These are phyloP conservation scores for Lactarius sanguifluus DNA, from an alignment of 768 basidiomycete genomes.

Conservation along the genomic window DNA sequence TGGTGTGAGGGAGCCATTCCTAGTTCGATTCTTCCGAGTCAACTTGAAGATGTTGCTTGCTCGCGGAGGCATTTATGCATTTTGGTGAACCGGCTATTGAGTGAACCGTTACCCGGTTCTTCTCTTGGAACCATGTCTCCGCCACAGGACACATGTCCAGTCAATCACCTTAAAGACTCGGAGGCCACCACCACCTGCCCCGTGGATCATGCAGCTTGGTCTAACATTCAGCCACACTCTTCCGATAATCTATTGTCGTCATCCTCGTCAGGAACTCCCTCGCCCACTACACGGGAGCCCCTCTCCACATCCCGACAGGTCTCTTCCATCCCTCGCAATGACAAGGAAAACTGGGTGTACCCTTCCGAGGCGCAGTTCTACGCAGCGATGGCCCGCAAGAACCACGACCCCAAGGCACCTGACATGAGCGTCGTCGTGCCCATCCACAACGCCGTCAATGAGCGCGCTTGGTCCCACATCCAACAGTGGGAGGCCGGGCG, in stretches of 20 bases:
- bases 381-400: slow-evolving; percentile 93
- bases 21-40: neutral
- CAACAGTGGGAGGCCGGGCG: slow-evolving; percentile 60
- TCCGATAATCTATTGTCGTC: slow-evolving; percentile 22
- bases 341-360: slow-evolving; percentile 88
- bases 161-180: slow-evolving; percentile 11
- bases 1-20: slow-evolving; percentile 56
- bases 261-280: neutral
- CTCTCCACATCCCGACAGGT: slow-evolving; percentile 75
- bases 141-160: slow-evolving; percentile 21
- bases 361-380: slow-evolving; percentile 99
- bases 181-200: slow-evolving; percentile 33
- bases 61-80: neutral
- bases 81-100: neutral
- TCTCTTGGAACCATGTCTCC: slow-evolving; percentile 8
- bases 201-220: slow-evolving; percentile 36
- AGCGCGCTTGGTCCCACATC: slow-evolving; percentile 56
- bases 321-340: slow-evolving; percentile 81
- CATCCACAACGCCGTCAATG: slow-evolving; percentile 99
- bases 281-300: slow-evolving; percentile 22
- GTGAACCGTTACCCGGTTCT: neutral
- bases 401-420: slow-evolving; percentile 79
- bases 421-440: slow-evolving; percentile 97
- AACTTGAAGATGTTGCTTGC: too few relatives aligned
- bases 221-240: slow-evolving; percentile 31